Evolutionary conservation across 2,329 filamentous ascomycete species (phyloP), one percentile per base, ranked within the genome.

Genomic region (Talaromyces sp.): DNA sequence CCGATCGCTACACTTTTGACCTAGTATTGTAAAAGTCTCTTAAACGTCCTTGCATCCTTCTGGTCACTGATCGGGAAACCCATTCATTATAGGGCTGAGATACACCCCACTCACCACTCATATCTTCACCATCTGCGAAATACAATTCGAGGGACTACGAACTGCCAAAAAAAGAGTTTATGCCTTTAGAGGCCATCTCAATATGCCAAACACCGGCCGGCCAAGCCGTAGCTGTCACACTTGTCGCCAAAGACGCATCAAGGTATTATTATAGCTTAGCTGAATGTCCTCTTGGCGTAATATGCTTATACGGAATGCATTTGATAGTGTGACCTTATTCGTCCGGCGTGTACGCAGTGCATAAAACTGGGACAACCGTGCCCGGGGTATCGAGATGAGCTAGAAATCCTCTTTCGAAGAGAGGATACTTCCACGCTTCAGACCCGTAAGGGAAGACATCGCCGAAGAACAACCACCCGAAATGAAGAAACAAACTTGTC

Each of bases 281-380:
- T 17, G 35, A 38, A n/a, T 38, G 7, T 38, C 35, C 35, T n/a
- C 6, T 7, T n/a, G 35, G 35, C 17, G 35, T n/a, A 38, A n/a
- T n/a, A 26, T 50, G 19, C 24, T 50, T 50, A 50, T 49, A 24
- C 17, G 43, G 43, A 19, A 14, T 50, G 19, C 43, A 5, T 50
- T 38, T 38, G 17, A 38, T 21, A 60, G 58, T 60, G 58, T 21
- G 58, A 60, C n/a, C 24, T 56, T 7, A 52, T 50, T n/a, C 26
- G 54, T 24, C 58, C 58, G 9, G 53, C 19, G 41, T 60, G 58
- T 31, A 21, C 43, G 11, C 58, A 55, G 19, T 60, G 58, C 32
- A 14, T 56, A 27, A 43, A 41, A 17, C 50, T 56, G n/a, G 31
- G 29, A 14, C 54, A 41, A 53, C 14, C 17, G 5, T 60, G 58